phyloP scores from a whole-genome alignment of 2,329 filamentous ascomycete species.

The Chaetomium globosum region DNA sequence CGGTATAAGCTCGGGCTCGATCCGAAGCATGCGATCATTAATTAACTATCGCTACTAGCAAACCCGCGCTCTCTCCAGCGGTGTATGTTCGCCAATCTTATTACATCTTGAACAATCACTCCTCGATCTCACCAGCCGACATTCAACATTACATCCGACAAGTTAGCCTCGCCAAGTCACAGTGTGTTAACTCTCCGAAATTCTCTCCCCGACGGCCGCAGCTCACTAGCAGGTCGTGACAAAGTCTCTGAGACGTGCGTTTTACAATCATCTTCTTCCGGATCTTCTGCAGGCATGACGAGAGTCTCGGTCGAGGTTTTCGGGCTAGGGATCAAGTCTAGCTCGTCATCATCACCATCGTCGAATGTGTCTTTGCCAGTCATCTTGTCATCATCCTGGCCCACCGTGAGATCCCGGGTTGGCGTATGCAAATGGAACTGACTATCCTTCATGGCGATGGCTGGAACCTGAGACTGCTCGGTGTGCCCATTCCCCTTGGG shows the following conservation, averaged over 20 bases:
- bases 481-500: background rate
- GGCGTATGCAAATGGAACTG: background rate
- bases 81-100: background rate
- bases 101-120: background rate
- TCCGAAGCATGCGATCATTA: background rate
- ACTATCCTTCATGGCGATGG: background rate
- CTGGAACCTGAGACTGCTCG: background rate
- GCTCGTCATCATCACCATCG: background rate
- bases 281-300: background rate
- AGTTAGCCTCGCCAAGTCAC: background rate
- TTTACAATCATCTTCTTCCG: slow-evolving; percentile 2
- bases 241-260: slow-evolving; percentile 10
- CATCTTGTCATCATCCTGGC: background rate
- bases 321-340: background rate
- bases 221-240: background rate
- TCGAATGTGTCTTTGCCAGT: background rate
- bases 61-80: background rate
- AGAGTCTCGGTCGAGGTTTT: background rate
- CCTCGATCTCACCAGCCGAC: background rate
- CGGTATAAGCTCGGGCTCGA: background rate
- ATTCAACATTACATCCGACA: background rate
- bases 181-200: slow-evolving; percentile 23
- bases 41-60: background rate
- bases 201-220: background rate
- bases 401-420: too few relatives aligned